phyloP scores from a whole-genome alignment of 148 eudicot genomes.

The Drosera capensis region DNA sequence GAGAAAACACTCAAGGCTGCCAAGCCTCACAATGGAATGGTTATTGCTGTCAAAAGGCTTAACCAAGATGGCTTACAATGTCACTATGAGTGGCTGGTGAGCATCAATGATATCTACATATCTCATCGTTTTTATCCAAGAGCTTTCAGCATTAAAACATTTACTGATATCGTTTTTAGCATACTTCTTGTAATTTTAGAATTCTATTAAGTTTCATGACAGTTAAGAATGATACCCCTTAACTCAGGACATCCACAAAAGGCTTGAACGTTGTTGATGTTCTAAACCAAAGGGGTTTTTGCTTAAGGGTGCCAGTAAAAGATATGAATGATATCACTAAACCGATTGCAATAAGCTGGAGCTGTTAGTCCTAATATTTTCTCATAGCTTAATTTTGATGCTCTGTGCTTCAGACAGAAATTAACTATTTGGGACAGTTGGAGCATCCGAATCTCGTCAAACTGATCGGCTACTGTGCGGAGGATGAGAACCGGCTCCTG shows the following conservation, averaged over 20 bases:
- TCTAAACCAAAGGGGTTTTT: no score
- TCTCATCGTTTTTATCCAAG: background rate
- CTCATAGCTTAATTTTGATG: background rate
- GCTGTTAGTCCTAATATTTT: background rate
- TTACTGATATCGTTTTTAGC: background rate
- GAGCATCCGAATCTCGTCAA: conserved; percentile 1
- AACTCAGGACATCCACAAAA: no score
- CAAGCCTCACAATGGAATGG: background rate
- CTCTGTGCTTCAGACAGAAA: conserved; percentile 1
- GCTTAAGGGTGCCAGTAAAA: no score
- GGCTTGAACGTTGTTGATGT: no score
- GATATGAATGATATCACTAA: background rate
- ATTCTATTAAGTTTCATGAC: no score
- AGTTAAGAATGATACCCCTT: no score
- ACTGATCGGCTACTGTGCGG: background rate
- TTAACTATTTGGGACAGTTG: conserved; percentile 1
- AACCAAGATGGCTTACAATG: background rate
- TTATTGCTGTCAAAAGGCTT: conserved; percentile 1
- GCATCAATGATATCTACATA: background rate
- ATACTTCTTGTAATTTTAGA: background rate
- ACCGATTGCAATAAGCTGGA: background rate
- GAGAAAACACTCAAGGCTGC: background rate
- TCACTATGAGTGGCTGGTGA: conserved; percentile 1
- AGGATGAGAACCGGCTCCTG: background rate
- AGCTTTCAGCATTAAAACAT: background rate